phyloP scores from a whole-genome alignment of 208 protist genomes.

The Acanthamoeba culbertsoni region DNA sequence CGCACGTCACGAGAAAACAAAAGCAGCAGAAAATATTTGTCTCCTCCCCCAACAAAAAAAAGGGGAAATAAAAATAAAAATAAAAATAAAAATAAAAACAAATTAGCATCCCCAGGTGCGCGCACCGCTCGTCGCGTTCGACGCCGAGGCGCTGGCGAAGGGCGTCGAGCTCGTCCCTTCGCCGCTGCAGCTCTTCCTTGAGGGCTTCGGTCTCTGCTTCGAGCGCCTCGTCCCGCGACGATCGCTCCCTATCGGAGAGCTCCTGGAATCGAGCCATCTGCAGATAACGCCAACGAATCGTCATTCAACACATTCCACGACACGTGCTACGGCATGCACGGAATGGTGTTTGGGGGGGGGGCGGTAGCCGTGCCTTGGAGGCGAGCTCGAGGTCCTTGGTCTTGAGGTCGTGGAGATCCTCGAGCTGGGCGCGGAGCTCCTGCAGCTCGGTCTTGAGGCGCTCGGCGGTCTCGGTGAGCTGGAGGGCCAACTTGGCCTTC shows the following conservation, averaged over 20 bases:
- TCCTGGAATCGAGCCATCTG: neutral
- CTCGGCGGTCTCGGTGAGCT: neutral
- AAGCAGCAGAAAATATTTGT: neutral
- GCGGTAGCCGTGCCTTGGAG: neutral
- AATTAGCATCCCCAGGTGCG: neutral
- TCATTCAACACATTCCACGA: neutral
- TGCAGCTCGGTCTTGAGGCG: neutral
- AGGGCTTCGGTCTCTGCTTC: neutral
- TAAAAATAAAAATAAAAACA: neutral
- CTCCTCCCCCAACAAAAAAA: too few species aligned
- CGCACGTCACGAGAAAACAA: neutral
- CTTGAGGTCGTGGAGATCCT: slow-evolving; percentile 26
- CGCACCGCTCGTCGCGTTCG: neutral
- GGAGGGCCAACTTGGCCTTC: neutral
- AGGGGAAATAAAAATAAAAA: neutral
- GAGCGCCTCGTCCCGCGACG: neutral
- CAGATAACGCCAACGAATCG: neutral
- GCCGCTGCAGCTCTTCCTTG: neutral
- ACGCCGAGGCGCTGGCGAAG: neutral
- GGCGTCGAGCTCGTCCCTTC: neutral
- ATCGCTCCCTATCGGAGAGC: neutral
- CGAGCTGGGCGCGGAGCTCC: neutral
- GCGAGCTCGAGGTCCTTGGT: slow-evolving; percentile 1
- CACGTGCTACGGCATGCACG: neutral
- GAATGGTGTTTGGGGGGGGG: neutral